phyloP scores from a whole-genome alignment of 1,284 basidiomycete genomes.

The Mycena citricolor region DNA sequence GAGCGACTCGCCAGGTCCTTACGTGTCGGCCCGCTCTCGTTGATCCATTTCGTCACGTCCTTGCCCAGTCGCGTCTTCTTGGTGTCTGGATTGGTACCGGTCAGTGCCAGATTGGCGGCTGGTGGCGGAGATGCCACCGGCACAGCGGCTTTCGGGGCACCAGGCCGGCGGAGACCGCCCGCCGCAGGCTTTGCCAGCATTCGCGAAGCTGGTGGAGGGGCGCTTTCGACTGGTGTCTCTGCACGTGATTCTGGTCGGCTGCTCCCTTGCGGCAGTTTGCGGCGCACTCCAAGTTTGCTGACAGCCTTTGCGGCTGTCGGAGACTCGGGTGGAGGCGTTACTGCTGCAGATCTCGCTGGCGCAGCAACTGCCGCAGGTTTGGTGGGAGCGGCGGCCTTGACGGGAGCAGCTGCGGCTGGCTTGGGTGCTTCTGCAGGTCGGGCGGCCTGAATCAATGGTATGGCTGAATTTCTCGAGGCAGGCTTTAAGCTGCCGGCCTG shows the following conservation, averaged over 20 bases:
- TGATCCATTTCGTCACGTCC: constrained; percentile 81
- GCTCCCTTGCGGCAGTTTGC: constrained; percentile 68
- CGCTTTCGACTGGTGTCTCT: constrained; percentile 50
- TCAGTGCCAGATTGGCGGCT: constrained; percentile 57
- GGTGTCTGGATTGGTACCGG: constrained; percentile 67
- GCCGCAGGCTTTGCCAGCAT: constrained; percentile 40
- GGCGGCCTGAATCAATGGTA: constrained; percentile 85
- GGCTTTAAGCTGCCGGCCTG: constrained; percentile 88
- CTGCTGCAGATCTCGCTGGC: constrained; percentile 34
- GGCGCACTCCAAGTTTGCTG: constrained; percentile 64
- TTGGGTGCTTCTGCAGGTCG: constrained; percentile 40
- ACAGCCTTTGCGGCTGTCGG: constrained; percentile 33
- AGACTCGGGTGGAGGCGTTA: constrained; percentile 39
- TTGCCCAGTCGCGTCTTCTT: constrained; percentile 77
- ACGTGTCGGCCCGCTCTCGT: constrained; percentile 77
- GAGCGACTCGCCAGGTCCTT: constrained; percentile 88
- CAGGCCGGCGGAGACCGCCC: constrained; percentile 52
- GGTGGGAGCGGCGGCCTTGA: constrained; percentile 27
- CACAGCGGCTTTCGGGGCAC: constrained; percentile 33
- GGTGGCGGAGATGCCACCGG: constrained; percentile 34
- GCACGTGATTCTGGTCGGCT: constrained; percentile 61
- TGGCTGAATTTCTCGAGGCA: constrained; percentile 83
- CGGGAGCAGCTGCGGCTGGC: constrained; percentile 28
- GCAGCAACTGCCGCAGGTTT: constrained; percentile 19
- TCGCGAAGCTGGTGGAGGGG: constrained; percentile 37